Base-by-base conservation (phyloP, 2,329 filamentous ascomycete species). In the Lizonia empirigonia region DNA sequence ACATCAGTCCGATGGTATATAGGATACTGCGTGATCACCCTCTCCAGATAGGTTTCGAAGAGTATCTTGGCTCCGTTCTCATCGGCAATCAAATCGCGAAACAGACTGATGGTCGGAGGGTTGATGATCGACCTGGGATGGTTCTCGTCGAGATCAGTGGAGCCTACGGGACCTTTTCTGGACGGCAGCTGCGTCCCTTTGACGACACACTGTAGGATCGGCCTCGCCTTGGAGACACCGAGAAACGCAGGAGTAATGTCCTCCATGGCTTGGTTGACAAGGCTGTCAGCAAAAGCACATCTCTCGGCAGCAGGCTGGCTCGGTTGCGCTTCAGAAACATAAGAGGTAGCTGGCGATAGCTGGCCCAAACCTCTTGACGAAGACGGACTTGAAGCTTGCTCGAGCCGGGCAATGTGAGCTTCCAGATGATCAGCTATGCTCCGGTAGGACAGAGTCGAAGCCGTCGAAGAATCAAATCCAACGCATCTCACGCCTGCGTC, bases 111-210 rank as follows among this genome's bases (percentile, higher is more conserved):
- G 19, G 64, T 58, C 7, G 68, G 65, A 2, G 70, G 70, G 33
- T 73, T 73, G 37, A 73, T 60, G 42, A 73, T 73, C 9, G 70
- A 73, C 22, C 65, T 59, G 8, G 70, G 70, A 29, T 73, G 67
- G 44, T 70, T 71, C 33, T 71, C 69, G 46, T 73, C 55, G 32
- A 73, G 46, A 42, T 73, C 70, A 5, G 66, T 70, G n/a, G 65
- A 65, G 9, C 64, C 64, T 5, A 71, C 63, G 7, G 68, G 69
- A 2, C 69, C 68, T 54, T 62, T 68, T 33, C 62, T 67, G n/a
- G 68, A 72, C 3, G 69, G 69, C 7, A 72, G 56, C 44, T 65
- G 63, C 3, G 70, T 72, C 5, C 68, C 69, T 49, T 64, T 70
- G 29, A 73, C 66, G 18, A 73, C 67, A 45, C 70, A 73, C 34